These are phyloP conservation scores for Penicillium rolfsii DNA, from an alignment of 2,329 filamentous ascomycete genomes.

Conservation along the genomic window DNA sequence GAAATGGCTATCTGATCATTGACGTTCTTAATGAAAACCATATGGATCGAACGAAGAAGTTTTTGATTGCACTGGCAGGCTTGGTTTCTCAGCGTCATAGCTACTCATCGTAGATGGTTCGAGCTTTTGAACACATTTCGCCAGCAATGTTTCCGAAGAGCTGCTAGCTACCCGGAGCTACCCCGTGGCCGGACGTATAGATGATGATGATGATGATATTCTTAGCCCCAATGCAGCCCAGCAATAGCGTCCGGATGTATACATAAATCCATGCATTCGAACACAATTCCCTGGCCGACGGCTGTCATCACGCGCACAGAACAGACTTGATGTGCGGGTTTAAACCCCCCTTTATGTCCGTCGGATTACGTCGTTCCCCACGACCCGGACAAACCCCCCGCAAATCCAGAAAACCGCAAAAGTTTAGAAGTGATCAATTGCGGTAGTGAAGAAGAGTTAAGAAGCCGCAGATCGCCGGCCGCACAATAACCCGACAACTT, in stretches of 20 bases:
- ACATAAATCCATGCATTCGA: background rate
- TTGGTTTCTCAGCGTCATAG: background rate
- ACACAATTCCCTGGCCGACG: background rate
- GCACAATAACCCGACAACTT: background rate
- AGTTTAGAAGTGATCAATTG: background rate
- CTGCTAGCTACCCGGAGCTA: background rate
- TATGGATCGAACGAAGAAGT: background rate
- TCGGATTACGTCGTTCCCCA: background rate
- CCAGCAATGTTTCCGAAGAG: background rate
- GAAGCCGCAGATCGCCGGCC: background rate
- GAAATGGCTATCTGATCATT: no score
- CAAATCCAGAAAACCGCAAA: background rate
- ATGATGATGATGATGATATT: no score
- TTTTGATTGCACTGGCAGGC: background rate
- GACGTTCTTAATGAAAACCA: background rate
- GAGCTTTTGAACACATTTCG: background rate
- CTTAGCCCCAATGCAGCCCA: no score
- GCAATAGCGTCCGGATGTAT: background rate
- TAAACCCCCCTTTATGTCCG: background rate
- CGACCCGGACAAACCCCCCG: constrained; percentile 2
- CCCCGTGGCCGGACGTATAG: background rate
- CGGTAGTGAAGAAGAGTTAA: background rate
- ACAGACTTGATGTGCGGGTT: background rate
- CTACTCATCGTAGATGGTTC: background rate
- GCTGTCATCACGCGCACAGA: background rate